Percentiles rank a stretch among this genome's conserved stretches.
Evolutionary conservation across 352 stramenopile species (phyloP).

Genomic region (Globisporangium cylindrosporum): DNA sequence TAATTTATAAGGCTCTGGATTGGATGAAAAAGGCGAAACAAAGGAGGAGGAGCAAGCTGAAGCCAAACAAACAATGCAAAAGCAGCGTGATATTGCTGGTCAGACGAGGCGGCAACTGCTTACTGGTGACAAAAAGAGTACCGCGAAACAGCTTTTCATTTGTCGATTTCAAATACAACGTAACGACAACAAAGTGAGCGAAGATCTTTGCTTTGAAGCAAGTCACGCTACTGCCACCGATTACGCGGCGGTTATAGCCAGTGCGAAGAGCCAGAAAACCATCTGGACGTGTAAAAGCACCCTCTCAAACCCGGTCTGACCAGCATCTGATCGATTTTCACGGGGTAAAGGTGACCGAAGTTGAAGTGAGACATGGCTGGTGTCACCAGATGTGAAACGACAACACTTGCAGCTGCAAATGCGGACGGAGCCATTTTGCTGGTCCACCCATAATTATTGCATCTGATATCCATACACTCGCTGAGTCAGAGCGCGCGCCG

Average conservation of each 20-base stretch:
- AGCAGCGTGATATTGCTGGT: not conserved
- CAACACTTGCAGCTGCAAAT: not conserved
- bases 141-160: not conserved
- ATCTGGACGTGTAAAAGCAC: not conserved
- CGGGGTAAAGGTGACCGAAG: not conserved
- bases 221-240: conserved; percentile 15
- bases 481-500: not conserved
- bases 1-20: not conserved
- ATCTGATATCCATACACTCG: not conserved
- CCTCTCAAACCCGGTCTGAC: not conserved
- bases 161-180: not conserved
- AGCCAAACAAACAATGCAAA: not conserved
- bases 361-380: conserved; percentile 9
- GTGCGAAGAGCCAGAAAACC: conserved; percentile 13
- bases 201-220: not conserved
- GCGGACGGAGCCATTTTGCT: not conserved
- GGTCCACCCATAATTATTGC: not conserved
- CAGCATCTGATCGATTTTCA: not conserved
- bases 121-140: not conserved
- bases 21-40: conserved; percentile 3
- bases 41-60: not conserved
- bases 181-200: not conserved
- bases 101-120: not conserved
- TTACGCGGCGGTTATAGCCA: conserved; percentile 9
- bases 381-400: conserved; percentile 1